These are phyloP conservation scores for Pinus tabuliformis DNA, from an alignment of 75 land plant genomes.

Conservation along the genomic window DNA sequence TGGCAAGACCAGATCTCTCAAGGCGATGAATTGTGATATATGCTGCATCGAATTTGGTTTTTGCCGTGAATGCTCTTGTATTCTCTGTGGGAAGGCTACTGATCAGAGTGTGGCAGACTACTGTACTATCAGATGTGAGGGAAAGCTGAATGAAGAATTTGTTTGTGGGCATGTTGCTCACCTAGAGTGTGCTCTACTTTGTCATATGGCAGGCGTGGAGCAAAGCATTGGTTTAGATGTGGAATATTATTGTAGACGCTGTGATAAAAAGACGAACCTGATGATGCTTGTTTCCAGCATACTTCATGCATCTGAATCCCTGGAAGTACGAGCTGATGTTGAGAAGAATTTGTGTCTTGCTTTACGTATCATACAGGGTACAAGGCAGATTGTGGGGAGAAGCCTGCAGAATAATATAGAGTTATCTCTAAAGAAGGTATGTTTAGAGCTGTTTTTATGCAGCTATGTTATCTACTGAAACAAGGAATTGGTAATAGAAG, in stretches of 20 bases:
- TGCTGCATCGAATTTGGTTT: constrained; percentile 74
- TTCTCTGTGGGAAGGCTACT: constrained; percentile 60
- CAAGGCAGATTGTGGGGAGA: constrained; percentile 27
- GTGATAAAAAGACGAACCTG: constrained; percentile 69
- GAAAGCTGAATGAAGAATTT: constrained; percentile 21
- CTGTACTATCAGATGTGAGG: constrained; percentile 59
- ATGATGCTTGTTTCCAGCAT: constrained; percentile 39
- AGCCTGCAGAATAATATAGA: constrained; percentile 24
- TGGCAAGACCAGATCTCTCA: not conserved
- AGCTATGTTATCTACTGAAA: not conserved
- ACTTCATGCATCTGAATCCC: constrained; percentile 30
- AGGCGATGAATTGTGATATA: constrained; percentile 56
- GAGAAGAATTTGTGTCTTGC: constrained; percentile 48
- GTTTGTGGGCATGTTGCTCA: constrained; percentile 85
- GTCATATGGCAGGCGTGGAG: constrained; percentile 75
- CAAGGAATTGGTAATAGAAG: not conserved
- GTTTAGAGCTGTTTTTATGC: not conserved
- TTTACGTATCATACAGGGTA: constrained; percentile 53
- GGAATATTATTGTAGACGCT: constrained; percentile 83
- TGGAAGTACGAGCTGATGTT: constrained; percentile 29
- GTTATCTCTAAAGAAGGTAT: constrained; percentile 44
- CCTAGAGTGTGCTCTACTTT: constrained; percentile 61
- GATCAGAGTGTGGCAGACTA: constrained; percentile 28
- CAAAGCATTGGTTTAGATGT: constrained; percentile 65
- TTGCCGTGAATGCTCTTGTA: constrained; percentile 77